These are phyloP conservation scores for Thelonectria olida DNA, from an alignment of 2,329 filamentous ascomycete genomes.

Conservation along the genomic window DNA sequence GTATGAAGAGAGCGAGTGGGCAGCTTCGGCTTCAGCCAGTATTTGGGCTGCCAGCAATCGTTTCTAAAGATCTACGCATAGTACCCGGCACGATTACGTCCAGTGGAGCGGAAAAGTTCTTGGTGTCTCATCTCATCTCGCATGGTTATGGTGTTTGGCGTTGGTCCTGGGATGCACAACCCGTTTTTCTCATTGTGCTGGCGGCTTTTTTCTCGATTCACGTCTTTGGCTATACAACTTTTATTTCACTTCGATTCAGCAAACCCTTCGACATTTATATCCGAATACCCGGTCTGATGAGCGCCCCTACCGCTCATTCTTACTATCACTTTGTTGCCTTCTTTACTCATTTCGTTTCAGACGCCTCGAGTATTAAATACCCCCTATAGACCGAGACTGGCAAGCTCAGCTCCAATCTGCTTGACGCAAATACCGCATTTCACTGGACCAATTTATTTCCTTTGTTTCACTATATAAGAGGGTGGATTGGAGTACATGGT, in stretches of 20 bases:
- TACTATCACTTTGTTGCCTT: slow-evolving; percentile 32
- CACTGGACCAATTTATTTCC: slow-evolving; percentile 42
- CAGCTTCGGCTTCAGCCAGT: slow-evolving; percentile 80
- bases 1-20: slow-evolving; percentile 95
- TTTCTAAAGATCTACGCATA: slow-evolving; percentile 53
- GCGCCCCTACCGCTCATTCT: slow-evolving; percentile 35
- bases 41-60: slow-evolving; percentile 78
- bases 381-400: slow-evolving; percentile 49
- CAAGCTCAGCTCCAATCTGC: slow-evolving; percentile 41
- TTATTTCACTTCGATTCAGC: slow-evolving; percentile 43
- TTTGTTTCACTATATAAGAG: slow-evolving; percentile 44
- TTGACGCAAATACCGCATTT: slow-evolving; percentile 41
- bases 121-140: slow-evolving; percentile 35
- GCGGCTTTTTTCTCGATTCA: slow-evolving; percentile 36
- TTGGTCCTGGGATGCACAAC: slow-evolving; percentile 35
- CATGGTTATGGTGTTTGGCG: slow-evolving; percentile 44
- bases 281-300: slow-evolving; percentile 42
- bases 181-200: slow-evolving; percentile 32
- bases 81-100: slow-evolving; percentile 35
- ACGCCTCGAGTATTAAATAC: slow-evolving; percentile 48
- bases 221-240: slow-evolving; percentile 29
- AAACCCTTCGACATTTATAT: slow-evolving; percentile 28
- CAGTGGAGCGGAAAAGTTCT: slow-evolving; percentile 39
- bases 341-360: slow-evolving; percentile 36
- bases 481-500: slow-evolving; percentile 38